These are phyloP conservation scores for Apium graveolens DNA, from an alignment of 129 eudicot genomes.

Conservation along the genomic window DNA sequence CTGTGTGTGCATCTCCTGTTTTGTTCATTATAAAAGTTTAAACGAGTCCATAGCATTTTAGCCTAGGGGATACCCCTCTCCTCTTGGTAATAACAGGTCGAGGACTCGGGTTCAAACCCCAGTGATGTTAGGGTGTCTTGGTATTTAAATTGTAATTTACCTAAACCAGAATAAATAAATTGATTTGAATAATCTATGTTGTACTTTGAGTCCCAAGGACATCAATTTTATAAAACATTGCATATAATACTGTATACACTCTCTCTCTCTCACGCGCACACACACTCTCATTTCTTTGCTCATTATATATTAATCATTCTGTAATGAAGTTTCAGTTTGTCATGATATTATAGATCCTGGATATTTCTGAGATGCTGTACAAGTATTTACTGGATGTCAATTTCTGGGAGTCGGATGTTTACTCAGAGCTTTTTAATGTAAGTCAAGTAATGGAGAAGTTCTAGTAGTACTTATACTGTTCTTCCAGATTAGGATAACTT, in stretches of 20 bases:
- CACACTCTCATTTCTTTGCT: no score
- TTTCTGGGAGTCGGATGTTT: constrained; percentile 39
- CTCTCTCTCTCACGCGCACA: no score
- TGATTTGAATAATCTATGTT: not conserved
- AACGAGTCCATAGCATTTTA: not conserved
- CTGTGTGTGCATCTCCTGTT: not conserved
- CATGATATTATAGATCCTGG: constrained; percentile 40
- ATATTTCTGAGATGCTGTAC: constrained; percentile 57
- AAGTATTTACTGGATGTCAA: constrained; percentile 30
- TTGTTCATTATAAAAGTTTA: not conserved
- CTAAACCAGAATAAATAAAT: not conserved
- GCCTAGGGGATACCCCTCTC: not conserved
- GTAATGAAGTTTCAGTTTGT: not conserved
- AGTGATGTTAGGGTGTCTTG: not conserved
- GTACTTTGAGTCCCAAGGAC: not conserved
- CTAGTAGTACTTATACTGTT: constrained; percentile 3
- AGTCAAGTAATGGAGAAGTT: constrained; percentile 16
- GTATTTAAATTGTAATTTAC: not conserved
- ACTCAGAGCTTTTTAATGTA: constrained; percentile 31
- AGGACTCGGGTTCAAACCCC: not conserved
- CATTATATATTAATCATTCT: no score
- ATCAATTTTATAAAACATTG: no score
- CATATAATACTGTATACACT: no score
- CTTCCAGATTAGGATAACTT: not conserved
- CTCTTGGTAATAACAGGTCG: not conserved